Evolutionary conservation across 768 basidiomycete genomes (phyloP), one percentile per base, ranked within the genome.

Genomic region (Dacryopinax primogenitus): DNA sequence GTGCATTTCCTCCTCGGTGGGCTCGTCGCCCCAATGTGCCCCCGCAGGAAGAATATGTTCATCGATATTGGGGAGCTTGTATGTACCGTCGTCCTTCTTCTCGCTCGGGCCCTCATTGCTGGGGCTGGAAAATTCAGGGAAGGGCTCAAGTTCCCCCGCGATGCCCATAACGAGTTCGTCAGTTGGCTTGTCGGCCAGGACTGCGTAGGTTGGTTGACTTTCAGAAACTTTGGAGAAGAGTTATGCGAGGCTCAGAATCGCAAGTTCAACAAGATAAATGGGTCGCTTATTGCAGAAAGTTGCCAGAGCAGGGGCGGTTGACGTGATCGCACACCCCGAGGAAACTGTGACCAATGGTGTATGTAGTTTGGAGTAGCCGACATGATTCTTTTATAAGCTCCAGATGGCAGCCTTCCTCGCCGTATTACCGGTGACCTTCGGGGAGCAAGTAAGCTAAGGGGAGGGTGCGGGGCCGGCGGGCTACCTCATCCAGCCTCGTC

Each of bases 101-200:
- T 44, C 41, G 6, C 9, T 4, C 9, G 26, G 26, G 26, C 26
- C 51, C 32, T 58, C 51, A 30, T 58, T 58, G 3, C 30, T 11
- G 11, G 51, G 51, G 51, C 32, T 23, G 4, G 51, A 58, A 30
- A 58, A 30, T 9, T 30, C 51, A 30, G 15, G 15, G 9, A 30
- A 28, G 18, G 15, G 4, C 7, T 58, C 51, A 23, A 58, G 3
- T 30, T 58, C 13, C 3, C 51, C 51, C 51, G 18, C 9, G 23
- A 30, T 23, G 26, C 15, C 51, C 51, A 58, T 58, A 13, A 58
- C 18, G 26, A 58, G 51, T 58, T 58, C 51, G 30, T 58, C 51
- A 30, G 51, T 58, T 4, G 51, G 13, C 18, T 58, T 58, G 51
- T 58, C 51, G 51, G 51, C 51, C 51, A 58, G 26, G 37, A 39